Evolutionary conservation across 768 basidiomycete species (phyloP), one percentile per base, ranked within the genome.

Genomic region (Serendipita sp.): DNA sequence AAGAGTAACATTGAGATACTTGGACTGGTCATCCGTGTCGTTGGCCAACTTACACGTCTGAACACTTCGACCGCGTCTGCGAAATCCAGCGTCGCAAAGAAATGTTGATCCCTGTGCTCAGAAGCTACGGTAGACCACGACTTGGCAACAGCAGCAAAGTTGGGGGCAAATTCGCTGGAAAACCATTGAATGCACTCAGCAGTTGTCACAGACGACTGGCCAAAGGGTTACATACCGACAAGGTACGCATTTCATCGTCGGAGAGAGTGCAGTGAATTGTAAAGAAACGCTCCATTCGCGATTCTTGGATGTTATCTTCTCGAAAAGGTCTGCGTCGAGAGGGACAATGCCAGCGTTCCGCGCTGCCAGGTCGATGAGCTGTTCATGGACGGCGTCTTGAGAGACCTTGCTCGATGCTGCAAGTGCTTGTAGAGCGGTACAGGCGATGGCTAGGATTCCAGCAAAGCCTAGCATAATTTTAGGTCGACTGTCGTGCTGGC

Each of bases 61-160:
- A 95, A 99, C 48, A 92, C 80, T 1, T 76, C 74, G 64, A 83
- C 79, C 5, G 83, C 86, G 44, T 88, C 79, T 70, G 89, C 83
- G 71, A 96, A 98, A 74, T 99, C 96, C 35, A 92, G 73, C 11
- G 85, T 86, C 7, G 85, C 96, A 71, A 98, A 99, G 82, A 97
- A 94, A 74, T 97, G 94, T 64, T 78, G 77, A 72, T 90, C 80
- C 46, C 86, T 81, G n/a, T 87, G 75, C 24, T 77, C 77, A 65
- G 79, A 69, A 5, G 88, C 74, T 7, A 81, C 79, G 13, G 78
- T 78, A 2, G 80, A 72, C 93, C 93, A 97, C n/a, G 90, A 84
- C 70, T 84, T 84, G 41, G 89, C 88, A 11, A 95, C 86, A 2
- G 83, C 76, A n/a, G 79, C 79, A 81, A 85, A 96, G 3, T 85